Conservation (phyloP, 1,139 yeast genomes). For the Debaryomyces coudertii region DNA sequence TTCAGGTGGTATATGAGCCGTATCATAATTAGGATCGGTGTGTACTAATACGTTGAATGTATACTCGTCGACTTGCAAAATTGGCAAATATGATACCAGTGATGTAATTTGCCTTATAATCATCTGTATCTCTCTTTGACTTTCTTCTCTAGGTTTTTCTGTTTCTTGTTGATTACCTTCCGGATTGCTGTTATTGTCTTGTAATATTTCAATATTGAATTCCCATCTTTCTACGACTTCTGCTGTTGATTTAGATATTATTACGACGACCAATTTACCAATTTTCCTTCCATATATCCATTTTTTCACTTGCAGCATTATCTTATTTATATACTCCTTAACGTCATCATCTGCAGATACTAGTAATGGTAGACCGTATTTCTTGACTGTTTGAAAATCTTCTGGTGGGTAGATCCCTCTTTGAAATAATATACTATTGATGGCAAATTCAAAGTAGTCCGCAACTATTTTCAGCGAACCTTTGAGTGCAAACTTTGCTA, state of each 20-base stretch:
- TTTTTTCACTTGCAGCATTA: slow-evolving; percentile 74
- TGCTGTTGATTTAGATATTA: slow-evolving; percentile 66
- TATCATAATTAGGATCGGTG: slow-evolving; percentile 68
- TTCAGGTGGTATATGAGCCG: slow-evolving; percentile 63
- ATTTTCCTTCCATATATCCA: slow-evolving; percentile 82
- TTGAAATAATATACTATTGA: slow-evolving; percentile 82
- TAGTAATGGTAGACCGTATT: slow-evolving; percentile 79
- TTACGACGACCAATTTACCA: slow-evolving; percentile 69
- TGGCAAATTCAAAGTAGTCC: slow-evolving; percentile 82
- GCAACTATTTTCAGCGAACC: slow-evolving; percentile 81
- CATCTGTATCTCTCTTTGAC: slow-evolving; percentile 79
- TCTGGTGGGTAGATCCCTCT: slow-evolving; percentile 90
- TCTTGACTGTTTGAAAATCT: slow-evolving; percentile 77
- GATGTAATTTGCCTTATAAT: slow-evolving; percentile 89
- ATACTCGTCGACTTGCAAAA: slow-evolving; percentile 64
- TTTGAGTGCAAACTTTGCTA: slow-evolving; percentile 63
- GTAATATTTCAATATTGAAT: slow-evolving; percentile 61
- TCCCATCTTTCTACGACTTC: slow-evolving; percentile 88
- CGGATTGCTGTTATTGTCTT: slow-evolving; percentile 13
- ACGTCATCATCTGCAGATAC: slow-evolving; percentile 79
- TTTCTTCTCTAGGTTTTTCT: slow-evolving; percentile 49
- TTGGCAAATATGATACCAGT: slow-evolving; percentile 82
- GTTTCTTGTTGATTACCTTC: slow-evolving; percentile 15
- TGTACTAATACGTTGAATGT: slow-evolving; percentile 88
- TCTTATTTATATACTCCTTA: slow-evolving; percentile 64